Evolutionary conservation across 768 basidiomycete genomes (phyloP), one percentile per base, ranked within the genome.

Genomic region (Suillus tomentosus): DNA sequence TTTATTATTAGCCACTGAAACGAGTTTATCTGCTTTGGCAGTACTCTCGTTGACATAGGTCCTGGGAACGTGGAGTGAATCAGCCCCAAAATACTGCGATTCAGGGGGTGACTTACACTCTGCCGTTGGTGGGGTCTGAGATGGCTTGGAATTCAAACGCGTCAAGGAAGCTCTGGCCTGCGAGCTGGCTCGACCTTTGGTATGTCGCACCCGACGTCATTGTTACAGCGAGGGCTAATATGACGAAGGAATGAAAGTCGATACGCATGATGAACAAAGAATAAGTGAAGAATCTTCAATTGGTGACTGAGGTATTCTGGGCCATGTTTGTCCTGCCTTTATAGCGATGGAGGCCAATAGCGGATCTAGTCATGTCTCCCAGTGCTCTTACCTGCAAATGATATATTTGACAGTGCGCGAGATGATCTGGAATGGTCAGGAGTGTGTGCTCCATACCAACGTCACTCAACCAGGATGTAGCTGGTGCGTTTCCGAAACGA

Each of bases 11-110:
- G 79, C 80, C 3, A 87, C 79, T 64, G 78, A 88, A 3, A 87
- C 88, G 57, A 92, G 71, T 68, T 90, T 88, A 57, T 81, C 71
- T 14, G 76, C 74, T 31, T 78, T 64, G 0, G 90, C 89, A 0
- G 85, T 86, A 2, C 73, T 71, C 62, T 81, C 73, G 65, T 70
- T 66, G 62, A 85, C 80, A 63, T 84, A 85, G 64, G 79, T 78
- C 43, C 79, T 82, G 56, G 45, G 2, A 24, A 39, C 45, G 31
- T 31, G 24, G 13, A 66, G 5, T 8, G 17, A 58, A 58, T 58
- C 9, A 60, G 19, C 31, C 9, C 9, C 1, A 13, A 7, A 1
- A 27, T 37, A 14, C 34, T 40, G 22, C 11, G 62, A 65, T 4
- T 61, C 66, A 39, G 15, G 5, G 2, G 7, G 40, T n/a, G 11